Evolutionary conservation across 495 filamentous ascomycete genomes (phyloP).

Genomic region (Penicillium cosmopolitanum): DNA sequence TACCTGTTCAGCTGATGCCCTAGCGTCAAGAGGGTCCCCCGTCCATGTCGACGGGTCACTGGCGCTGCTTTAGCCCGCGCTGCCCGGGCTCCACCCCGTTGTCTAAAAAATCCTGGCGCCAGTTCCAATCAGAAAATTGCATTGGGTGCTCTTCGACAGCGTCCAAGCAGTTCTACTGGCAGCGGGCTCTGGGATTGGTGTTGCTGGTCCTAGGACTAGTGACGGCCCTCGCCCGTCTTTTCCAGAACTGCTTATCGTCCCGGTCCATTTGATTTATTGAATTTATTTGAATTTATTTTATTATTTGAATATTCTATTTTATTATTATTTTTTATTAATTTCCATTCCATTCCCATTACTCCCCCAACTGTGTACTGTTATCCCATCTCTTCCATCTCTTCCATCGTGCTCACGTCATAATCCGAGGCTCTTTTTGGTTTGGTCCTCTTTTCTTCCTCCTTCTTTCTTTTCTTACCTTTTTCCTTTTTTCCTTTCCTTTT

Average conservation of each 20-base stretch:
- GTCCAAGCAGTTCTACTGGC: no score
- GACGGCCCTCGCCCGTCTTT: background rate
- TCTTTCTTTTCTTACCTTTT: conserved; percentile 12
- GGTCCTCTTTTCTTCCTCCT: conserved; percentile 21
- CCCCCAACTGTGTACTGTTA: background rate
- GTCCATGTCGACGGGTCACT: conserved; percentile 48
- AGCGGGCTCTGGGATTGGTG: background rate
- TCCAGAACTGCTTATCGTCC: conserved; percentile 2
- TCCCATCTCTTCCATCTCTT: conserved; percentile 2
- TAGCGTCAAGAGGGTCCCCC: conserved; percentile 36
- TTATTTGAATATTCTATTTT: background rate
- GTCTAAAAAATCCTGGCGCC: conserved; percentile 20
- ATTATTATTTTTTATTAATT: conserved; percentile 1
- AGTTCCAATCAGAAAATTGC: conserved; percentile 32
- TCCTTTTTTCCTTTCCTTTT: conserved; percentile 19
- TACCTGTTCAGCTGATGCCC: conserved; percentile 40
- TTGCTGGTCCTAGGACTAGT: background rate
- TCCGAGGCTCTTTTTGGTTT: conserved; percentile 32
- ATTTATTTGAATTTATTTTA: background rate
- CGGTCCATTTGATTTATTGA: background rate
- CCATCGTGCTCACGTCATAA: conserved; percentile 41
- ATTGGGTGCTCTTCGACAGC: conserved; percentile 1
- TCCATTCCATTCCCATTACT: conserved; percentile 21
- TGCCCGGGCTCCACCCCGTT: conserved; percentile 30
- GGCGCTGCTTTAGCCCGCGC: conserved; percentile 38